Conservation (phyloP, 768 basidiomycete species). For the Sarcodon aspratus region DNA sequence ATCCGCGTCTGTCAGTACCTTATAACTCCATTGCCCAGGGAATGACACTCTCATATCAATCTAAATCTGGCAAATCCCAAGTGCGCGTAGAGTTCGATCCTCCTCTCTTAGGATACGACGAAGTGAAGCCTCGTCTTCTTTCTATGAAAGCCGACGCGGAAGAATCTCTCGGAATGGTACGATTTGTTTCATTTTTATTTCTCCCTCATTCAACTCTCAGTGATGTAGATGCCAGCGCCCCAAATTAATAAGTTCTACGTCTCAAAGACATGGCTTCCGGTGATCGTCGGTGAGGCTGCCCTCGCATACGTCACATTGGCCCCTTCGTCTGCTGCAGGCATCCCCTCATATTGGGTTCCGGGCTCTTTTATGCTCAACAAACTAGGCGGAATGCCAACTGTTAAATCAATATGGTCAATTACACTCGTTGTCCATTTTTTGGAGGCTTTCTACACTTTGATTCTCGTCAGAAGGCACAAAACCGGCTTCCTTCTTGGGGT, state of each 20-base stretch:
- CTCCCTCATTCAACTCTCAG: neutral
- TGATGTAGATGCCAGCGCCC: constrained; percentile 46
- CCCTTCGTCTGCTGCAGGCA: constrained; percentile 7
- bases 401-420: constrained; percentile 24
- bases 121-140: constrained; percentile 70
- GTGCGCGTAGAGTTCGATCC: constrained; percentile 57
- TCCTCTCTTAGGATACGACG: constrained; percentile 62
- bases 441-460: constrained; percentile 36
- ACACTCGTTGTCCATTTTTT: constrained; percentile 26
- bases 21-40: constrained; percentile 25
- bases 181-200: constrained; percentile 10
- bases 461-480: constrained; percentile 39
- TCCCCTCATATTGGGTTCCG: constrained; percentile 11
- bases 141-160: constrained; percentile 76
- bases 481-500: constrained; percentile 31
- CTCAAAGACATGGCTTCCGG: constrained; percentile 19
- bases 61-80: constrained; percentile 29
- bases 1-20: neutral
- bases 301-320: constrained; percentile 23
- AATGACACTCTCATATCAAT: constrained; percentile 58
- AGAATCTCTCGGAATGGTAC: constrained; percentile 69
- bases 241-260: constrained; percentile 45
- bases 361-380: constrained; percentile 6
- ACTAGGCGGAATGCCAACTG: constrained; percentile 6
- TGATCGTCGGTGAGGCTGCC: constrained; percentile 15